Percentiles rank a stretch among this genome's conserved stretches.
Evolutionary conservation across 331 rosid genomes (phyloP).

Genomic region (Acacia concinna): DNA sequence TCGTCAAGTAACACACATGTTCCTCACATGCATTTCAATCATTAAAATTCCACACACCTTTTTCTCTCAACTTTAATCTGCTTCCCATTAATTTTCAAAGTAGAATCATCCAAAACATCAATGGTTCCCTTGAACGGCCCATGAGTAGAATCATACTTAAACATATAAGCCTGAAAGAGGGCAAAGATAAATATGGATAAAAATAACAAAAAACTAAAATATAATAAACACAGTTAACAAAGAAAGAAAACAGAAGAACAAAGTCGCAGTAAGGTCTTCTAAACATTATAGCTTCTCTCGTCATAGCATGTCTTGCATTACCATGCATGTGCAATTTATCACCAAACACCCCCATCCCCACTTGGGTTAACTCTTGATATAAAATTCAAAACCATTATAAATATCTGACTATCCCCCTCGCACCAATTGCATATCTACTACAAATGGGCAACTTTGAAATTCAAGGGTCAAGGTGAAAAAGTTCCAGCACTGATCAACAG

Average conservation of each 20-base stretch:
- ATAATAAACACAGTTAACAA: constrained; percentile 13
- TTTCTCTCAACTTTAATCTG: constrained; percentile 65
- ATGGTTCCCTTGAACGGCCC: constrained; percentile 77
- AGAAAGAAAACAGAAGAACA: constrained; percentile 13
- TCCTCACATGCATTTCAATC: constrained; percentile 19
- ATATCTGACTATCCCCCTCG: not conserved
- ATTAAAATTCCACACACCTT: constrained; percentile 51
- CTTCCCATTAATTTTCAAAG: constrained; percentile 90
- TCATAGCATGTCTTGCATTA: not conserved
- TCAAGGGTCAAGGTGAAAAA: constrained; percentile 6
- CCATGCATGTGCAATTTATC: not conserved
- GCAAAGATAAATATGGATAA: not conserved
- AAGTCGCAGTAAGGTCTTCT: not conserved
- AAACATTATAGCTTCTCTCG: not conserved
- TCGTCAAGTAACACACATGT: not conserved
- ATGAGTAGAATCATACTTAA: constrained; percentile 94
- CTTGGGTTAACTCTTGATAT: not conserved
- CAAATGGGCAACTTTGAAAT: not conserved
- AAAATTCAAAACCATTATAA: constrained; percentile 5
- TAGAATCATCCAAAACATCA: constrained; percentile 62
- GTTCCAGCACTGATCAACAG: not conserved
- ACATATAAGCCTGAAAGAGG: constrained; percentile 82
- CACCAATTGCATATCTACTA: not conserved
- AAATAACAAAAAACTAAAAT: not conserved
- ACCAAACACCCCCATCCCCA: not conserved